These are phyloP conservation scores for Acacia melanoxylon DNA, from an alignment of 306 rosid genomes.

Conservation along the genomic window DNA sequence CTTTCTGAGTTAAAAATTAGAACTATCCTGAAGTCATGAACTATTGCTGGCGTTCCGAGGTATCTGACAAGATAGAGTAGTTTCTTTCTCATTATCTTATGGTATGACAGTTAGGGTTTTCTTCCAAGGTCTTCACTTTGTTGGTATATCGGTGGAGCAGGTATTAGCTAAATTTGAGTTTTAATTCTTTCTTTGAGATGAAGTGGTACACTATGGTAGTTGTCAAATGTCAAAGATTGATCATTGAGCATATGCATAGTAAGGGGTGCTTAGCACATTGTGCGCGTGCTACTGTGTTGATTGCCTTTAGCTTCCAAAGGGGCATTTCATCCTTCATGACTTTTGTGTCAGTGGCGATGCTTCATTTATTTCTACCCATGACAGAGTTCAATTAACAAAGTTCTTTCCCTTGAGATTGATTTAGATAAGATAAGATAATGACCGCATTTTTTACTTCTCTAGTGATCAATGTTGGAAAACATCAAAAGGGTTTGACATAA, in stretches of 20 bases:
- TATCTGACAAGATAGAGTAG: not conserved
- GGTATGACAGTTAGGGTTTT: not conserved
- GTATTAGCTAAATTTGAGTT: conserved; percentile 10
- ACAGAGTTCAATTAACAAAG: not conserved
- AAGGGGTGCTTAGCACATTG: conserved; percentile 19
- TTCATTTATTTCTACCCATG: conserved; percentile 2
- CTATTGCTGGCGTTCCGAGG: conserved; percentile 16
- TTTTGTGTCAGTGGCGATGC: not conserved
- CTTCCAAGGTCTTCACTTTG: not conserved
- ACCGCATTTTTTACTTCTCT: conserved; percentile 21
- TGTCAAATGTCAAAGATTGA: not conserved
- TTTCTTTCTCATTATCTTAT: not conserved
- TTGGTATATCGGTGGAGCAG: conserved; percentile 21
- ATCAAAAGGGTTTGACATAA: not conserved
- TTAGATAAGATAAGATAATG: not conserved
- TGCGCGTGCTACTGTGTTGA: not conserved
- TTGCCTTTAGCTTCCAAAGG: not conserved
- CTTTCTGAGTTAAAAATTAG: not conserved
- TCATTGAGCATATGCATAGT: not conserved
- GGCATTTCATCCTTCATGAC: not conserved
- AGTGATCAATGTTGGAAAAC: conserved; percentile 2
- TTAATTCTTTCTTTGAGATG: conserved; percentile 11
- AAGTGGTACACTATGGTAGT: not conserved
- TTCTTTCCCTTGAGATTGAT: conserved; percentile 1
- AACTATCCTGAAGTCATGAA: not conserved